A percentile compares a stretch with the other conserved stretches of the same genome.
Evolutionary conservation across 2,329 filamentous ascomycete species (phyloP).

Genomic region (Mollisiaceae sp.): DNA sequence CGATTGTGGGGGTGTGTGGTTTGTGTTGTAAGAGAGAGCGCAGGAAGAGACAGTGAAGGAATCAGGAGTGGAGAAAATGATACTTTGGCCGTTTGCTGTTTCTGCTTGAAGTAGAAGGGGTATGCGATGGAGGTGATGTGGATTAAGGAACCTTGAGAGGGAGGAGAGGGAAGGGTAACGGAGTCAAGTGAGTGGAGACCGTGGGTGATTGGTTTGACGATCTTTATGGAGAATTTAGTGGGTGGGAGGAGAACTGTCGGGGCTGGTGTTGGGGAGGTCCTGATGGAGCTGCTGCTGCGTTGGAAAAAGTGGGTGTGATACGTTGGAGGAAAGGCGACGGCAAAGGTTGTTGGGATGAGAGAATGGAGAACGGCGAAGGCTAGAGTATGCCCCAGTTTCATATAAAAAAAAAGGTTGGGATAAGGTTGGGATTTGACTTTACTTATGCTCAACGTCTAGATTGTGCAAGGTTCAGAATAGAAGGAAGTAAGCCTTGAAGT

Average conservation of each 20-base stretch:
- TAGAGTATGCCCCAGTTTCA: background rate
- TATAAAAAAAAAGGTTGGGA: background rate
- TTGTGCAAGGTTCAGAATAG: background rate
- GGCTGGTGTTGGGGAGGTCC: background rate
- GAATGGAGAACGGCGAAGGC: background rate
- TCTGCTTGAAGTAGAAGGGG: conserved; percentile 11
- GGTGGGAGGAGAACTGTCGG: conserved; percentile 13
- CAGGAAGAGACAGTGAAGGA: conserved; percentile 6
- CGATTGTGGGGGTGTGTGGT: background rate
- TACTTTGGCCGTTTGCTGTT: conserved; percentile 8
- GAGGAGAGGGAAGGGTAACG: conserved; percentile 6
- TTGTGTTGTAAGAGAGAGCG: conserved; percentile 9
- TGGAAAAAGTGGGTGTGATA: background rate
- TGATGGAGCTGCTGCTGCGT: background rate
- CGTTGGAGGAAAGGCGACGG: background rate
- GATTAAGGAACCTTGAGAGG: conserved; percentile 6
- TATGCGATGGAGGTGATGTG: conserved; percentile 1
- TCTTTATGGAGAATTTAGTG: conserved; percentile 8
- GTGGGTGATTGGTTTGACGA: background rate
- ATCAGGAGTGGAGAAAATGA: conserved; percentile 6
- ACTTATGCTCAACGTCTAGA: background rate
- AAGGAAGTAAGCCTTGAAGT: background rate
- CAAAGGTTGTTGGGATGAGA: background rate
- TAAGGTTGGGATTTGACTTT: background rate
- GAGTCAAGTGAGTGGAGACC: background rate